These are phyloP conservation scores for Singerocomus inundabilis DNA, from an alignment of 1,284 basidiomycete genomes.

Conservation along the genomic window DNA sequence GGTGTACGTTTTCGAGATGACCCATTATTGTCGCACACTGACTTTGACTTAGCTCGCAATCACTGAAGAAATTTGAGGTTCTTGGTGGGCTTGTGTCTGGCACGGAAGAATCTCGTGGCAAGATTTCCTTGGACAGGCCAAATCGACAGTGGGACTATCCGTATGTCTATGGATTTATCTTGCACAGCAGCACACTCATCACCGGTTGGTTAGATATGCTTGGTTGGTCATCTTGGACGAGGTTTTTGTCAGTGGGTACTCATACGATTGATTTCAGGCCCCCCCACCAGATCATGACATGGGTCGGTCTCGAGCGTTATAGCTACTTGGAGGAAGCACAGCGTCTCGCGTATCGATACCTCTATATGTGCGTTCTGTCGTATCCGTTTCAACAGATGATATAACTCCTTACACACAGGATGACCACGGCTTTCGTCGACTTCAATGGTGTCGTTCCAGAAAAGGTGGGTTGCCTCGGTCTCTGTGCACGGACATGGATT, in stretches of 20 bases:
- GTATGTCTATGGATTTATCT: conserved; percentile 43
- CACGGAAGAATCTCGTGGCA: conserved; percentile 94
- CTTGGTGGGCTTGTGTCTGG: conserved; percentile 95
- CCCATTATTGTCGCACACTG: conserved; percentile 11
- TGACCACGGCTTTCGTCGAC: conserved; percentile 90
- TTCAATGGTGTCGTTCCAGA: conserved; percentile 98
- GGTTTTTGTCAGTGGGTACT: neutral
- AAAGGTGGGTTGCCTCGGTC: conserved; percentile 50
- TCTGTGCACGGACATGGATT: neutral
- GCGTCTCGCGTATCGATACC: conserved; percentile 90
- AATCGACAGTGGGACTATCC: conserved; percentile 98
- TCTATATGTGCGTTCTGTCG: conserved; percentile 79
- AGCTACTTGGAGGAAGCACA: conserved; percentile 94
- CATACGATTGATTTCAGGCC: conserved; percentile 56
- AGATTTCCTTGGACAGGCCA: conserved; percentile 93
- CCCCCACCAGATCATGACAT: conserved; percentile 95
- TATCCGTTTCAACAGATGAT: neutral
- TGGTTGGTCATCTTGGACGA: conserved; percentile 40
- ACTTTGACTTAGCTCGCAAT: conserved; percentile 57
- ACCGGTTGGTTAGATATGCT: conserved; percentile 50
- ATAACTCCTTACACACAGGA: conserved; percentile 47
- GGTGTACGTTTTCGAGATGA: conserved; percentile 57
- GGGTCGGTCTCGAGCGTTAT: conserved; percentile 96
- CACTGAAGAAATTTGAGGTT: conserved; percentile 94
- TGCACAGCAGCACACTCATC: conserved; percentile 16